Evolutionary conservation across 1,139 yeast species (phyloP), one percentile per base, ranked within the genome.

Genomic region (Waltiozyma sp.): DNA sequence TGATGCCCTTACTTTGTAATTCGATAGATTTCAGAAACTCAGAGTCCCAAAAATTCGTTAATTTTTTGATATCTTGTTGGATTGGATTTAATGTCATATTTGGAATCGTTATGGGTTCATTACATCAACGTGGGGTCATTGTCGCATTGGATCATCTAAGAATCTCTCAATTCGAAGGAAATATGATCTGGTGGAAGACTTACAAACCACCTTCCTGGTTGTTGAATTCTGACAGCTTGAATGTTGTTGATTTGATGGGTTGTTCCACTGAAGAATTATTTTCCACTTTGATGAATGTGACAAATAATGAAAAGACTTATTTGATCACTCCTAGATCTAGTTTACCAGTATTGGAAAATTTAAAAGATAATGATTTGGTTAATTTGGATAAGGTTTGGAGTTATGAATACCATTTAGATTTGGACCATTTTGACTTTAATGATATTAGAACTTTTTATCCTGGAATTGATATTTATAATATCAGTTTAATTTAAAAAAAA

Each of bases 181-280:
- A 73, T 0, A 75, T 80, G 36, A 56, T 87, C 2, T 91, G 95
- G 91, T 91, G 97, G 96, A 79, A 89, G 58, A 87, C 96, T 0
- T 91, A 89, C 56, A 73, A 88, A 2, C 97, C 97, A 0, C 97
- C 98, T 0, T 72, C 86, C 3, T 89, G 96, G 95, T 58, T 89
- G 45, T 63, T 86, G 40, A 85, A 82, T 3, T 67, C 66, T 41
- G 37, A 47, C 1, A 44, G 53, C 5, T 40, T 62, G 16, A 50
- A 52, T 48, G 19, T 58, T 61, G 11, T 63, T 8, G 69, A 65
- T 49, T 54, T 72, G 19, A 59, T 65, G 52, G 68, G 69, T 11
- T 53, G 61, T 28, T 63, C 62, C 40, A 39, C 55, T 2, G 49
- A 51, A 4, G 47, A 53, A 3, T 44, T 61, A 24, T 47, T 55